These are phyloP conservation scores for Trapa bicornis DNA, from an alignment of 345 rosid species.

Conservation along the genomic window DNA sequence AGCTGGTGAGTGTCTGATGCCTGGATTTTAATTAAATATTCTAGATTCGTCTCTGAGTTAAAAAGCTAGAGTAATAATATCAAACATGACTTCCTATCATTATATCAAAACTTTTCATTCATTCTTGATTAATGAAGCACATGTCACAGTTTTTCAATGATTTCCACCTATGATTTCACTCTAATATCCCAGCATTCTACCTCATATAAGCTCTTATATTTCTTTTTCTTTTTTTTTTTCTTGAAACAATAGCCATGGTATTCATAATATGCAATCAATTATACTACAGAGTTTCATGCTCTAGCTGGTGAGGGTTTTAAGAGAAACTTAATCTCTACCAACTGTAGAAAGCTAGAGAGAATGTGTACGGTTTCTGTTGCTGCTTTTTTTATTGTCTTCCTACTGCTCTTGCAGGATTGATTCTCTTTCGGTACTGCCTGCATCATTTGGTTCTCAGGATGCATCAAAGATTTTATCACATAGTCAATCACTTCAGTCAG, in stretches of 20 bases:
- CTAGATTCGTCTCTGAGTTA: not conserved
- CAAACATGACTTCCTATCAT: not conserved
- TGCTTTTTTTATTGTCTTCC: not conserved
- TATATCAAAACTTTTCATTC: not conserved
- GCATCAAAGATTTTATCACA: constrained; percentile 62
- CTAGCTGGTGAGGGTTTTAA: not conserved
- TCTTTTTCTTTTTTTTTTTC: not conserved
- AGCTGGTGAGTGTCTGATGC: constrained; percentile 58
- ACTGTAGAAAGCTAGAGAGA: not conserved
- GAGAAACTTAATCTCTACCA: not conserved
- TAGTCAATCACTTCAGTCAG: constrained; percentile 61
- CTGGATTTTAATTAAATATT: not conserved
- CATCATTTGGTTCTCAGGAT: constrained; percentile 59
- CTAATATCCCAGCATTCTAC: not conserved
- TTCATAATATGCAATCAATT: not conserved
- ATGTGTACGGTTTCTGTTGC: not conserved
- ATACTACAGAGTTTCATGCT: not conserved
- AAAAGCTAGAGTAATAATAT: not conserved
- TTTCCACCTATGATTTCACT: not conserved
- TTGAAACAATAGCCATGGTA: not conserved
- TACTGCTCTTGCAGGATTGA: constrained; percentile 56
- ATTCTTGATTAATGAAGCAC: not conserved
- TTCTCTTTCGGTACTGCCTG: constrained; percentile 67
- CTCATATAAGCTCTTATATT: not conserved
- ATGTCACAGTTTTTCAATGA: not conserved